A percentile compares a stretch with the other conserved stretches of the same genome.
Evolutionary conservation across 345 rosid species (phyloP).

Genomic region (Abelmoschus esculentus): DNA sequence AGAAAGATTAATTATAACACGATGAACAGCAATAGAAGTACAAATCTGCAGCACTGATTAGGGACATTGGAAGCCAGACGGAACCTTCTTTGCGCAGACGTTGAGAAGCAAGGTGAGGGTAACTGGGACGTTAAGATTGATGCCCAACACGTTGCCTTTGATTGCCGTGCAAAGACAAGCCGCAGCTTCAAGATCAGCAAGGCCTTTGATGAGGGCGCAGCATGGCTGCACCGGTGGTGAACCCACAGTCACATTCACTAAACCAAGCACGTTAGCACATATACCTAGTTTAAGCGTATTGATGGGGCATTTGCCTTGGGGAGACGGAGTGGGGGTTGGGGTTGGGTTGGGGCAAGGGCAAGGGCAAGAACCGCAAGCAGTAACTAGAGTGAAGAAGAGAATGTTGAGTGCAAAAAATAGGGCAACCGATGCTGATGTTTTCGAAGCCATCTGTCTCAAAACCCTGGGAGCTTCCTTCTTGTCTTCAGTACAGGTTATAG

Average conservation of each 20-base stretch:
- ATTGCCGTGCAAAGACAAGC: slow-evolving; percentile 62
- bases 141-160: slow-evolving; percentile 46
- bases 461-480: not conserved
- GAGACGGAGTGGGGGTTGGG: slow-evolving; percentile 8
- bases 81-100: slow-evolving; percentile 41
- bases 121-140: slow-evolving; percentile 44
- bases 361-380: slow-evolving; percentile 36
- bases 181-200: slow-evolving; percentile 55
- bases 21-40: not conserved
- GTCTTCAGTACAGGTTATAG: slow-evolving; percentile 10
- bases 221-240: slow-evolving; percentile 34
- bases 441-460: slow-evolving; percentile 39
- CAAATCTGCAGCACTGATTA: slow-evolving; percentile 1
- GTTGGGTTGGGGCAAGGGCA: slow-evolving; percentile 27
- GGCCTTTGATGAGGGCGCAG: slow-evolving; percentile 44
- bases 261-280: slow-evolving; percentile 31
- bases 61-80: slow-evolving; percentile 40
- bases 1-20: not conserved
- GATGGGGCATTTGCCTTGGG: slow-evolving; percentile 30
- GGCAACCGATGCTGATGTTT: slow-evolving; percentile 32
- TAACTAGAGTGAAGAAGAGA: slow-evolving; percentile 37
- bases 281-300: slow-evolving; percentile 46
- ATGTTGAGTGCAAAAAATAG: slow-evolving; percentile 43
- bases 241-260: slow-evolving; percentile 30
- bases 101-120: slow-evolving; percentile 47